Conservation (phyloP, 371 early-diverging fungal genomes). For the Scutellospora calospora region DNA sequence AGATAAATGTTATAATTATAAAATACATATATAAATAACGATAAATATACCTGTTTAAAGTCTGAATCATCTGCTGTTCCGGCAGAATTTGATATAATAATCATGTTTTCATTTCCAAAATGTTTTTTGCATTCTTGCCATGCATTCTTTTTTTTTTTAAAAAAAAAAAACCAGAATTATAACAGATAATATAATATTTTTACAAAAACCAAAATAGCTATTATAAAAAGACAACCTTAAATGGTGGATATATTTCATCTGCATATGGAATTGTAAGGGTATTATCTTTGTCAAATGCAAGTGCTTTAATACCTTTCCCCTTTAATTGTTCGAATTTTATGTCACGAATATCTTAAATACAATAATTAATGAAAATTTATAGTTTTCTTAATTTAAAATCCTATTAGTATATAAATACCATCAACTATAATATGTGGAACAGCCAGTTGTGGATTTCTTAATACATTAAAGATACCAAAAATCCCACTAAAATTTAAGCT, state of each 20-base stretch:
- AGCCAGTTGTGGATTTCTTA: background rate
- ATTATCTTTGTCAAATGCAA: slow-evolving; percentile 96
- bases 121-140: slow-evolving; percentile 73
- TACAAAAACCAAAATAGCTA: background rate
- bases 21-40: background rate
- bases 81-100: slow-evolving; percentile 94
- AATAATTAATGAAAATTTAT: background rate
- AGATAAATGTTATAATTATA: slow-evolving; percentile 25
- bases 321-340: slow-evolving; percentile 72
- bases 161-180: background rate
- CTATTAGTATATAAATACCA: slow-evolving; percentile 55
- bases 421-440: slow-evolving; percentile 79
- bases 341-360: slow-evolving; percentile 67
- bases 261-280: slow-evolving; percentile 90
- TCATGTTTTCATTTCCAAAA: slow-evolving; percentile 70
- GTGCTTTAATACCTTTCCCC: slow-evolving; percentile 65
- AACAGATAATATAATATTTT: background rate
- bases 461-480: background rate
- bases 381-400: background rate
- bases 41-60: slow-evolving; percentile 57
- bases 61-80: slow-evolving; percentile 84
- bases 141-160: slow-evolving; percentile 54
- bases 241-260: slow-evolving; percentile 71
- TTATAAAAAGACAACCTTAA: no score
- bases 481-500: background rate